phyloP scores from a whole-genome alignment of 176 grass and related monocot species.

The Saccharum spontaneum region DNA sequence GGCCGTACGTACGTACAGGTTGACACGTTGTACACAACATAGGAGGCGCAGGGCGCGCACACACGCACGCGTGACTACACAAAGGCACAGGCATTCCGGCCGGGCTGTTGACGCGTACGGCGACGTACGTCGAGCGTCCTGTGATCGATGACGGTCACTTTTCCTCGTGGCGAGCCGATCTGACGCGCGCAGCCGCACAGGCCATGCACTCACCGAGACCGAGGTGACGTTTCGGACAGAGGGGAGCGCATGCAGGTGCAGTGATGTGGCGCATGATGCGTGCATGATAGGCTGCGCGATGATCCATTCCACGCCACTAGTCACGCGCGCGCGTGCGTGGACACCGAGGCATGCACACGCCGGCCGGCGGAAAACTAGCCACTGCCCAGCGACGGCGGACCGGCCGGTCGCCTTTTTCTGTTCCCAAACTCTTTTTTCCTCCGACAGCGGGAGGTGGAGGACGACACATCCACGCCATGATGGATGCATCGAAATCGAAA shows the following conservation, averaged over 20 bases:
- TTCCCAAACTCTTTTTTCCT: background rate
- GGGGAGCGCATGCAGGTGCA: background rate
- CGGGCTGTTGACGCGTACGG: too few relatives aligned
- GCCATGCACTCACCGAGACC: background rate
- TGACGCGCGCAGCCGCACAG: background rate
- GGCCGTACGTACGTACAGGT: too few relatives aligned
- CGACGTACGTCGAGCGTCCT: too few relatives aligned
- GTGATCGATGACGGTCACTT: too few relatives aligned
- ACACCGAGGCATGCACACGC: background rate
- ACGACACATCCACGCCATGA: background rate
- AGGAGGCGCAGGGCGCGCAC: too few relatives aligned
- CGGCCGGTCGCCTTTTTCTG: background rate
- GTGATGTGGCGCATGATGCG: background rate
- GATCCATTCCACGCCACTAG: too few relatives aligned
- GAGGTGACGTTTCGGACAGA: conserved; percentile 33
- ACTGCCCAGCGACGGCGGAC: too few relatives aligned
- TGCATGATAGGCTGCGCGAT: background rate
- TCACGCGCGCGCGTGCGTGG: background rate
- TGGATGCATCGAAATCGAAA: background rate
- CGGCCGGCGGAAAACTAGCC: too few relatives aligned
- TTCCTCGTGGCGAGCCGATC: background rate
- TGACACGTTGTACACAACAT: too few relatives aligned
- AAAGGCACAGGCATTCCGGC: too few relatives aligned
- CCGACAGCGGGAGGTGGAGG: conserved; percentile 5
- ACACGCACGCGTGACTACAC: too few relatives aligned